These are phyloP conservation scores for Lignosus rhinocerotis DNA, from an alignment of 1,284 basidiomycete species.

Conservation along the genomic window DNA sequence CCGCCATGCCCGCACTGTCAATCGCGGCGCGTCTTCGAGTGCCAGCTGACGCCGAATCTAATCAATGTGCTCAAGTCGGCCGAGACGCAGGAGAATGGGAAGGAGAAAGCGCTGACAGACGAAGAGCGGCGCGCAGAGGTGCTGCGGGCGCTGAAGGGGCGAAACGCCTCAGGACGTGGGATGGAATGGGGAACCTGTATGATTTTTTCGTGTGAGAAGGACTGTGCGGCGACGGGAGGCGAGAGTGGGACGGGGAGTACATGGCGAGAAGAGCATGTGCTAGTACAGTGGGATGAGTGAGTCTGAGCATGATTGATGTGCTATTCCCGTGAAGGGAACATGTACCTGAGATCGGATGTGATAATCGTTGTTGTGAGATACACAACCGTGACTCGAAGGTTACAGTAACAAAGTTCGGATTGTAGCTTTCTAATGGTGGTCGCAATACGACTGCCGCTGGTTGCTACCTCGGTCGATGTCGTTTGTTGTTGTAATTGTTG, in stretches of 20 bases:
- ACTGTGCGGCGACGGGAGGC: constrained; percentile 58
- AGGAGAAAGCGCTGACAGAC: constrained; percentile 46
- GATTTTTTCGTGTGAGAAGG: constrained; percentile 75
- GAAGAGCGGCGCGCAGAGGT: constrained; percentile 60
- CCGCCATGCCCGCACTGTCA: constrained; percentile 63
- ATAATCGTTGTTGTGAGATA: not conserved
- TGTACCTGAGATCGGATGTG: not conserved
- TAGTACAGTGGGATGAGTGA: constrained; percentile 68
- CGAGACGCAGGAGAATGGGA: constrained; percentile 10
- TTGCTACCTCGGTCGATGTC: not conserved
- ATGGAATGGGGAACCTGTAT: constrained; percentile 88
- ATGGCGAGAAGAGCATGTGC: constrained; percentile 75
- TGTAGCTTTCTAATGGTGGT: not conserved
- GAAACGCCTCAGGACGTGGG: constrained; percentile 43
- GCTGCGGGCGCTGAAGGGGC: constrained; percentile 49
- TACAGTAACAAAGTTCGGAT: not conserved
- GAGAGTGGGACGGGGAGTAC: constrained; percentile 34
- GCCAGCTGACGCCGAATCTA: constrained; percentile 85
- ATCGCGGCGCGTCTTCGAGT: constrained; percentile 71
- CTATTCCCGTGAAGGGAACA: not conserved
- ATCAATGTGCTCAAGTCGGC: constrained; percentile 63
- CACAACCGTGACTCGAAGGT: not conserved
- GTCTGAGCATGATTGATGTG: not conserved
- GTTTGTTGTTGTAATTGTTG: not conserved
- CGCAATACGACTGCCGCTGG: not conserved